These are phyloP conservation scores for Fusarium odoratissimum DNA, from an alignment of 2,329 filamentous ascomycete genomes.

Conservation along the genomic window DNA sequence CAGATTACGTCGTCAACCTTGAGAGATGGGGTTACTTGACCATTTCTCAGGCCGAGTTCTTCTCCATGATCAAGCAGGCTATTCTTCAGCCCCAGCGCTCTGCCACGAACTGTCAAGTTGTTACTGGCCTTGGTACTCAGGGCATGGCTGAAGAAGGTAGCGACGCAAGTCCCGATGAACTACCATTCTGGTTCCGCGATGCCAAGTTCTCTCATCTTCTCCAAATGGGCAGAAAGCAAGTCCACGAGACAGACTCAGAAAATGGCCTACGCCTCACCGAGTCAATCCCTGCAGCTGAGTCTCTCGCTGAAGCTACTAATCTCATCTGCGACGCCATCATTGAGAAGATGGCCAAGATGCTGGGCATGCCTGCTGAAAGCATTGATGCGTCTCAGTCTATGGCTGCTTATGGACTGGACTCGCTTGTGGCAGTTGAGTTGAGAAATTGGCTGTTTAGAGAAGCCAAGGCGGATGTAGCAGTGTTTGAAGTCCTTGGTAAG, in stretches of 20 bases:
- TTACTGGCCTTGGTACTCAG: not conserved
- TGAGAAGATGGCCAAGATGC: constrained; percentile 1
- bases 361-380: not conserved
- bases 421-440: not conserved
- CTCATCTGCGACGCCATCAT: constrained; percentile 4
- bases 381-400: not conserved
- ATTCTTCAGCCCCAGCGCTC: not conserved
- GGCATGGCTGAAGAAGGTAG: not conserved
- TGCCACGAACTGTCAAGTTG: not conserved
- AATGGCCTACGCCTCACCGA: not conserved
- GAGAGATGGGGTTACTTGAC: constrained; percentile 6
- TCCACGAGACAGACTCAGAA: not conserved
- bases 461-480: not conserved
- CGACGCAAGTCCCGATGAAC: constrained; percentile 3
- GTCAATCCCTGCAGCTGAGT: not conserved
- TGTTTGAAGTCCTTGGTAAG: not conserved
- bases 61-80: constrained; percentile 6
- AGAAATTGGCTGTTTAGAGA: not conserved
- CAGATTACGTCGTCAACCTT: constrained; percentile 3
- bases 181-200: constrained; percentile 6
- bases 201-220: constrained; percentile 9
- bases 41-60: not conserved
- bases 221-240: constrained; percentile 1
- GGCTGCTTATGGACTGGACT: not conserved
- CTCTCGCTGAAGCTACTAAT: not conserved